phyloP scores from a whole-genome alignment of 768 basidiomycete species.

The Plicaturopsis crispa region DNA sequence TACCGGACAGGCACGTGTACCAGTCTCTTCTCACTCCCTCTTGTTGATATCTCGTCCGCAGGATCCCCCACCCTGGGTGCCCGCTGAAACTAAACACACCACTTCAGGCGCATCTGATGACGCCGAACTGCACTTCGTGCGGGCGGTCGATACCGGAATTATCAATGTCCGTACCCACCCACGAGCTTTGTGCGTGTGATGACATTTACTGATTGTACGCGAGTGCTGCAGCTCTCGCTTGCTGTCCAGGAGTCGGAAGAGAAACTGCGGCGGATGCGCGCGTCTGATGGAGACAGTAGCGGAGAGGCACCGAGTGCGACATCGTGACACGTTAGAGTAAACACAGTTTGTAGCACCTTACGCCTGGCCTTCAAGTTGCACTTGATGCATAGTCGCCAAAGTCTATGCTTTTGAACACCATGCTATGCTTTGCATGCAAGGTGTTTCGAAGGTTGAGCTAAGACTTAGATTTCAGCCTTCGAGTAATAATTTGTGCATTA shows the following conservation, averaged over 20 bases:
- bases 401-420: no score
- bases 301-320: no score
- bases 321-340: no score
- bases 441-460: no score
- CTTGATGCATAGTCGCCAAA: no score
- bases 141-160: constrained; percentile 79
- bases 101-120: constrained; percentile 57
- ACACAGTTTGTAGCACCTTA: no score
- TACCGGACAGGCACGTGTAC: constrained; percentile 43
- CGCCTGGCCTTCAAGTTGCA: no score
- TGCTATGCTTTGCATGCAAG: no score
- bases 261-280: constrained; percentile 52
- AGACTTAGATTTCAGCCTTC: no score
- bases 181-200: neutral
- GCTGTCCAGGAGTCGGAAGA: constrained; percentile 76
- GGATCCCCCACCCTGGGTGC: constrained; percentile 77
- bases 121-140: constrained; percentile 66
- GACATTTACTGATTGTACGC: constrained; percentile 2
- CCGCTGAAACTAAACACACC: constrained; percentile 62
- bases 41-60: constrained; percentile 19
- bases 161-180: constrained; percentile 49
- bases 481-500: no score
- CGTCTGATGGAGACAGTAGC: no score
- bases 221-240: constrained; percentile 49
- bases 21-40: no score